phyloP scores from a whole-genome alignment of 208 protist genomes.

The Porcisia hertigi region DNA sequence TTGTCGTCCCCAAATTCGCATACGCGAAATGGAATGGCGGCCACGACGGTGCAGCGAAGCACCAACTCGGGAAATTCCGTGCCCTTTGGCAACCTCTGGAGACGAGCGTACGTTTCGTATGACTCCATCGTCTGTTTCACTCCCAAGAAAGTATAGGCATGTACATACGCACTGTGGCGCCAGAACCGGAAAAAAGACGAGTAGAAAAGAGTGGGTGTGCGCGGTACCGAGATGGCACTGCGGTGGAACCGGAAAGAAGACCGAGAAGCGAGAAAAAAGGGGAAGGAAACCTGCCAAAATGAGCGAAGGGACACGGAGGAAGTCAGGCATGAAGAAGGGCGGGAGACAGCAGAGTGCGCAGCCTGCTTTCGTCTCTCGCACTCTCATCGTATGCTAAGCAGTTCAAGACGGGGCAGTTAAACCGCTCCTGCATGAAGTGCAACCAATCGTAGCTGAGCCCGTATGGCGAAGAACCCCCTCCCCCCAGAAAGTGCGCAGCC shows the following conservation, averaged over 20 bases:
- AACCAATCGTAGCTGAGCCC: too few relatives aligned
- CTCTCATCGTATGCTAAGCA: background rate
- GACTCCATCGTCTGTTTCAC: conserved; percentile 29
- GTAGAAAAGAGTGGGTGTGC: background rate
- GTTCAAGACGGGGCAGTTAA: background rate
- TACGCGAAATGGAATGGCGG: conserved; percentile 39
- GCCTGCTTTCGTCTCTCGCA: too few relatives aligned
- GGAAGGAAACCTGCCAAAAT: background rate
- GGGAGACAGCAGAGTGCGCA: background rate
- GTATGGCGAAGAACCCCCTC: too few relatives aligned
- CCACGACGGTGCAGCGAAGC: conserved; percentile 52
- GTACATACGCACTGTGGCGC: background rate
- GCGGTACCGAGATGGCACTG: background rate
- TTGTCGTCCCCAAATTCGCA: conserved; percentile 58
- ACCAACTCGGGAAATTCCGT: conserved; percentile 26
- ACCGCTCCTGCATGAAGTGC: background rate
- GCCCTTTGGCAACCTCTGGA: conserved; percentile 34
- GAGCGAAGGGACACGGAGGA: background rate
- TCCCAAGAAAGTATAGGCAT: background rate
- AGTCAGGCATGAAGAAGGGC: background rate
- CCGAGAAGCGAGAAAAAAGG: background rate
- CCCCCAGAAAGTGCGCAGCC: background rate
- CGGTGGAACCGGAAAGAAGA: background rate
- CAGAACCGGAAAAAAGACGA: background rate
- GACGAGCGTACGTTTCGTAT: conserved; percentile 45